Conservation (phyloP, 176 grass and related monocot species). For the Lolium perenne region DNA sequence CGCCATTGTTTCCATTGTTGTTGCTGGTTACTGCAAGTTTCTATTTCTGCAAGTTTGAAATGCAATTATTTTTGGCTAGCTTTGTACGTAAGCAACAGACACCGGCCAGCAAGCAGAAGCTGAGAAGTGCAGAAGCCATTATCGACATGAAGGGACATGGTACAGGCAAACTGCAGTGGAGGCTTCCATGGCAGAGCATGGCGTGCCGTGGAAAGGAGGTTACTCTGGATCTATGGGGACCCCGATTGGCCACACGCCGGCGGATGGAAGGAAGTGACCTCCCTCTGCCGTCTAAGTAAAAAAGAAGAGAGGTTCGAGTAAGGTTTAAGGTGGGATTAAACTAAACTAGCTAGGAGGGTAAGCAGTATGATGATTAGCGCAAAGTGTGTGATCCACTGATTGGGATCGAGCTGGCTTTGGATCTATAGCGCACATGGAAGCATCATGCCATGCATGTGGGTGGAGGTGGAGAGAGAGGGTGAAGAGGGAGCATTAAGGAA, state of each 20-base stretch:
- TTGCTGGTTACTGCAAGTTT: not conserved
- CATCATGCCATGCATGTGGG: constrained; percentile 52
- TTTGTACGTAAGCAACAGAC: not conserved
- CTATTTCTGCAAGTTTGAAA: too few species aligned
- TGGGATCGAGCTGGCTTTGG: constrained; percentile 36
- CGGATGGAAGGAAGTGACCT: not conserved
- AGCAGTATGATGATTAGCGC: not conserved
- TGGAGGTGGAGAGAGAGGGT: not conserved
- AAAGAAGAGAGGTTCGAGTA: not conserved
- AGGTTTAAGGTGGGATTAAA: not conserved
- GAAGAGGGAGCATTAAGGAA: constrained; percentile 48
- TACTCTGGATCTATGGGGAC: not conserved
- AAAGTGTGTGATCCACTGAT: not conserved
- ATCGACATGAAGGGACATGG: not conserved
- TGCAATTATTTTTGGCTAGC: not conserved
- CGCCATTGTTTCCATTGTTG: not conserved
- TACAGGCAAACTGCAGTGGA: constrained; percentile 56
- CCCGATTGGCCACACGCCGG: not conserved
- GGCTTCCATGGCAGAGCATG: constrained; percentile 47
- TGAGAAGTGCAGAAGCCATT: not conserved
- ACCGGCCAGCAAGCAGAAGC: not conserved
- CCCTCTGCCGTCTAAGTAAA: not conserved
- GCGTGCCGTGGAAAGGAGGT: constrained; percentile 69
- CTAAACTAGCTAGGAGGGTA: not conserved
- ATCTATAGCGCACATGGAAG: constrained; percentile 61